These are phyloP conservation scores for Calonectria pseudoturangicola DNA, from an alignment of 2,329 filamentous ascomycete species.

Conservation along the genomic window DNA sequence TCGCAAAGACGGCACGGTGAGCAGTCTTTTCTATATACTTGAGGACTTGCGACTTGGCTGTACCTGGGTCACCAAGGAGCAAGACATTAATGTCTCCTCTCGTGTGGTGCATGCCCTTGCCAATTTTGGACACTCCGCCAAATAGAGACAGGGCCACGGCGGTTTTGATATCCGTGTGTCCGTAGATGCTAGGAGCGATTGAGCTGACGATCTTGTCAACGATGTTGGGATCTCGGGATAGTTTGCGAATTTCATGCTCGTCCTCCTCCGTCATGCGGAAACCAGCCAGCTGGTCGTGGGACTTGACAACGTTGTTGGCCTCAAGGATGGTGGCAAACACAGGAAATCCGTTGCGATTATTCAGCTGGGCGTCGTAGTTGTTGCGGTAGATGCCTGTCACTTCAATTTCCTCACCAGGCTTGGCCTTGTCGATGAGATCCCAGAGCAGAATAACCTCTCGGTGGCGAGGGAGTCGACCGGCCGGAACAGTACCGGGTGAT, in stretches of 20 bases:
- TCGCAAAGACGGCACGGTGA: conserved; percentile 96
- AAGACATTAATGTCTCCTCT: conserved; percentile 99
- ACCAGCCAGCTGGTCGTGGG: conserved; percentile 96
- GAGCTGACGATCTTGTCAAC: conserved; percentile 94
- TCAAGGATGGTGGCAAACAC: conserved; percentile 98
- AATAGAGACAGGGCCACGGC: conserved; percentile 95
- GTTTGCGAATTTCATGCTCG: conserved; percentile 89
- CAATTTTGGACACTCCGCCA: conserved; percentile 92
- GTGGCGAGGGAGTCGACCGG: conserved; percentile 93
- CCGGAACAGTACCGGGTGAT: conserved; percentile 96
- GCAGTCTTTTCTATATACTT: conserved; percentile 99
- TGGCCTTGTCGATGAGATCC: conserved; percentile 97
- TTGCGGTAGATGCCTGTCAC: conserved; percentile 98
- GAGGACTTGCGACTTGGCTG: conserved; percentile 96
- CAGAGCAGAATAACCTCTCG: conserved; percentile 96
- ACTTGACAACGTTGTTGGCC: conserved; percentile 97
- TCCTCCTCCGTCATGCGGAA: conserved; percentile 97
- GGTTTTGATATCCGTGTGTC: conserved; percentile 97
- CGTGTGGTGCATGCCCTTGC: conserved; percentile 91
- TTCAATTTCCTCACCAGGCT: conserved; percentile 98
- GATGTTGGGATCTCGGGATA: conserved; percentile 93
- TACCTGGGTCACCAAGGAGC: conserved; percentile 96
- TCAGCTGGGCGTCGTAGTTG: conserved; percentile 97
- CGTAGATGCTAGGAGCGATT: conserved; percentile 97
- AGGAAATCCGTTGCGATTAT: conserved; percentile 98